Base-by-base conservation (phyloP, 768 basidiomycete genomes). In the Lactarius hengduanensis region DNA sequence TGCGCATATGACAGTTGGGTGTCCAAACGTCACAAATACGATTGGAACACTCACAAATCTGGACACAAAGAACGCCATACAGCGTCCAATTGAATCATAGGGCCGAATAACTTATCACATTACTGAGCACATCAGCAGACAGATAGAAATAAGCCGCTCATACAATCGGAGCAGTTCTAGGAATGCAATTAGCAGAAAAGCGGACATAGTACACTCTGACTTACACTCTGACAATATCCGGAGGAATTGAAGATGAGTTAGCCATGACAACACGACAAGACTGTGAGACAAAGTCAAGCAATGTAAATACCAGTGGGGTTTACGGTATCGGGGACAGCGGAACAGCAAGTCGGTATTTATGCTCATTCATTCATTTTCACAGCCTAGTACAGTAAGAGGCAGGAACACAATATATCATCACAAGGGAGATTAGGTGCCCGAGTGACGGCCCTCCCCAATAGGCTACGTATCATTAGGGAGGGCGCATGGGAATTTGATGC, bases 91-190 rank as follows among this genome's bases (percentile, higher is more conserved):
- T 59, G n/a, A 38, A 59, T 20, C n/a, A 59, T 26, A 16, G 58
- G 22, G 26, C 58, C 58, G 18, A 59, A 41, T 9, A 59, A 8
- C 58, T 59, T 32, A 66, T 50, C 2, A 56, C 16, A 18, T 22
- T 30, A 11, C 13, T 58, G 3, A 16, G 18, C 6, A 38, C 18
- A 26, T 50, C n/a, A 30, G 26, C 9, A 4, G 11, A 22, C 11
- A 30, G 20, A 50, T n/a, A 4, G 22, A 40, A 40, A 10, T 11
- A 15, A 28, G 28, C 6, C 7, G 34, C 50, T 41, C 65, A 3
- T 57, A 66, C 65, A 10, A 66, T 26, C 10, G 65, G 65, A 1
- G 61, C 65, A 8, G 61, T 62, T 26, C 65, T 66, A 22, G 28
- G n/a, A 36, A 30, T 10, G 26, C 2, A 1, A n/a, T 65, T 11